These are phyloP conservation scores for Arthrobotrys pseudoclavata DNA, from an alignment of 2,329 filamentous ascomycete species.

Conservation along the genomic window DNA sequence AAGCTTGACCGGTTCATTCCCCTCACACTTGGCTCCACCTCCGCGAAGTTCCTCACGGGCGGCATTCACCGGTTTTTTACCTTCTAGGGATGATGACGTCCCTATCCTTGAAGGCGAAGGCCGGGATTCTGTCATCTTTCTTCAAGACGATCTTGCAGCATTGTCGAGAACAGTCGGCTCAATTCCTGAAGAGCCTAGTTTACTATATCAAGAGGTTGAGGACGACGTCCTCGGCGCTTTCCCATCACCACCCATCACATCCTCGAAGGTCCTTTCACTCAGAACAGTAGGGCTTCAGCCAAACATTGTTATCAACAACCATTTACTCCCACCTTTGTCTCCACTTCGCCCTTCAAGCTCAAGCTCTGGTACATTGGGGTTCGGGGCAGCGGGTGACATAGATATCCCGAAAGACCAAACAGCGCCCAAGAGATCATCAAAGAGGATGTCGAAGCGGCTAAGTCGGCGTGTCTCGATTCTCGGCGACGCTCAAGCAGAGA, in stretches of 20 bases:
- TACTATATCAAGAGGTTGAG: constrained; percentile 41
- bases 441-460: constrained; percentile 44
- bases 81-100: constrained; percentile 33
- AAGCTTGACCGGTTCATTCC: constrained; percentile 41
- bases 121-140: constrained; percentile 50
- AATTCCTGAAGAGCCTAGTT: constrained; percentile 39
- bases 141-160: constrained; percentile 36
- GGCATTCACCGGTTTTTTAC: constrained; percentile 34
- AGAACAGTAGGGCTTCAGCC: neutral
- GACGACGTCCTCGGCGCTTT: constrained; percentile 52
- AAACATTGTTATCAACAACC: constrained; percentile 46
- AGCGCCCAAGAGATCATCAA: constrained; percentile 18
- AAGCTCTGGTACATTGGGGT: constrained; percentile 49
- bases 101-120: constrained; percentile 55
- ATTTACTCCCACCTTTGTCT: constrained; percentile 44
- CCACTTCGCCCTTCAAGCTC: constrained; percentile 54
- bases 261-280: neutral
- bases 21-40: constrained; percentile 50
- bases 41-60: constrained; percentile 53
- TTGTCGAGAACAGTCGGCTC: constrained; percentile 12
- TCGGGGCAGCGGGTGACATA: constrained; percentile 1
- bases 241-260: constrained; percentile 38
- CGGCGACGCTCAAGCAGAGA: constrained; percentile 32
- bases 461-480: constrained; percentile 43
- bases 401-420: constrained; percentile 6